Conservation (phyloP, 1,284 basidiomycete species). For the Rhodotorula sp. region DNA sequence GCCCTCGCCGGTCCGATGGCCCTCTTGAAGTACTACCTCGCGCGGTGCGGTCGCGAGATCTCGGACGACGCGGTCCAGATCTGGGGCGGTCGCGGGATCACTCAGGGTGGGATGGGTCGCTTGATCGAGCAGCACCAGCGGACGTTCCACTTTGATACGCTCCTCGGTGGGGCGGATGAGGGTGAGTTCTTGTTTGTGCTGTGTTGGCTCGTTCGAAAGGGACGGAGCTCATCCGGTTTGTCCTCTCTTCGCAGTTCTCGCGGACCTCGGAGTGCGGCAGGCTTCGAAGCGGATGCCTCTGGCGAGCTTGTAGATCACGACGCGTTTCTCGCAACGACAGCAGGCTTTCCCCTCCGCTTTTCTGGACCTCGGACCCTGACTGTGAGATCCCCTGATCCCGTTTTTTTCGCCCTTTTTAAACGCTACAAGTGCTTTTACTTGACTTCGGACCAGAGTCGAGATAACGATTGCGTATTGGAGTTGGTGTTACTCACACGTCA, state of each 20-base stretch:
- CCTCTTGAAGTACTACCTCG: constrained; percentile 33
- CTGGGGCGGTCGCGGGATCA: constrained; percentile 60
- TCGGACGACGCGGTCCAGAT: constrained; percentile 39
- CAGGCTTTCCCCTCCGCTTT: too few species aligned
- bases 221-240: background rate
- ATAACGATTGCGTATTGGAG: too few species aligned
- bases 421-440: too few species aligned
- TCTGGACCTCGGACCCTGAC: too few species aligned
- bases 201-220: background rate
- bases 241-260: constrained; percentile 20
- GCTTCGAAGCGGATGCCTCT: constrained; percentile 39
- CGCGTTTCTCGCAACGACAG: too few species aligned
- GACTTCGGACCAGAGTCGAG: too few species aligned
- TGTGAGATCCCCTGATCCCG: too few species aligned
- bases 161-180: constrained; percentile 35
- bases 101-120: constrained; percentile 57
- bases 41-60: constrained; percentile 30
- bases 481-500: too few species aligned
- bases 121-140: constrained; percentile 10
- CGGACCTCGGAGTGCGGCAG: constrained; percentile 39
- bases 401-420: too few species aligned
- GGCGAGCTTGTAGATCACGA: constrained; percentile 29
- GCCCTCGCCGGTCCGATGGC: constrained; percentile 42
- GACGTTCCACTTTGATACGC: constrained; percentile 33
- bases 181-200: background rate